Evolutionary conservation across 2,329 filamentous ascomycete species (phyloP), one percentile per base, ranked within the genome.

Genomic region (Aspergillus sp.): DNA sequence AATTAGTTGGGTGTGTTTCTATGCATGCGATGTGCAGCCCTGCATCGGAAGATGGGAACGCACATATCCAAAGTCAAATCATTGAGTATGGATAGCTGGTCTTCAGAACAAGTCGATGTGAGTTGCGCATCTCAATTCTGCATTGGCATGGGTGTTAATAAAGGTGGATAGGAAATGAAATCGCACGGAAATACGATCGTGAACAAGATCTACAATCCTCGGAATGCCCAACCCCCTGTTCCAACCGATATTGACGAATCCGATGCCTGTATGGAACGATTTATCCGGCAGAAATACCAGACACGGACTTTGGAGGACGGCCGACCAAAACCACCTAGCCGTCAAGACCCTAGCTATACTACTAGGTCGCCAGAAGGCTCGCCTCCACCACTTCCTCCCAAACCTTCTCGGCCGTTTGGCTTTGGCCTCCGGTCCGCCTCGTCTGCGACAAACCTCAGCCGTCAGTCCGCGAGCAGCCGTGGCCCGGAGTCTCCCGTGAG

Each of bases 61-160:
- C 95, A 99, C 78, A 92, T 99, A 66, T 97, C 93, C 68, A 99
- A 99, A 78, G 93, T 99, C 82, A 99, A 99, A 80, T 98, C 93
- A 43, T 80, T 99, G 80, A 98, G 91, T 77, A 98, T 99, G 93
- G 95, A 99, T 79, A 95, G 90, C 69, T 99, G 95, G 95, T 89
- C 91, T 53, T 89, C 90, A 72, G 95, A 98, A 64, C 95, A 99
- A 80, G 93, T 99, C 66, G 95, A 99, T 80, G 93, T 97, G 82
- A 79, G 86, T 79, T 62, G 52, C 47, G 13, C 7, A 31, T 22
- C 9, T 19, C 13, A 34, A n/a, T 2, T 7, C 8, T 7, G 53
- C 23, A 46, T 19, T 22, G 23, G 4, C 7, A 17, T 8, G 23
- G 43, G 31, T 22, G 57, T 50, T 50, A 30, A 58, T 48, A 30